These are phyloP conservation scores for Rhodotorula babjevae DNA, from an alignment of 768 basidiomycete species.

Conservation along the genomic window DNA sequence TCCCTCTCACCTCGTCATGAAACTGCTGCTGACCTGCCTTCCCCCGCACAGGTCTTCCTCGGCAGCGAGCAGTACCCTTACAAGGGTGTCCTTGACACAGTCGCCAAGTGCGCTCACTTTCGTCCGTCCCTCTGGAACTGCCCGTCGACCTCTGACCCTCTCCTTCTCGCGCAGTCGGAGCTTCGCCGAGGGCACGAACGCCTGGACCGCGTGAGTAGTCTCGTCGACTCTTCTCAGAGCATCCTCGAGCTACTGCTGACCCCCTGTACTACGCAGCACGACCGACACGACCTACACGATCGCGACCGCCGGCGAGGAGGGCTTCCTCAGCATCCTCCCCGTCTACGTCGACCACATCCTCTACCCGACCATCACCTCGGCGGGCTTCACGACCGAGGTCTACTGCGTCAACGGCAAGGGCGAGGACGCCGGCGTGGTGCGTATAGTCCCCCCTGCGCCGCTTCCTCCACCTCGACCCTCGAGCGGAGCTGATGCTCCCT, in stretches of 20 bases:
- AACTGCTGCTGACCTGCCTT: conserved; percentile 6
- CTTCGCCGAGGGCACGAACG: conserved; percentile 56
- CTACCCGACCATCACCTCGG: conserved; percentile 86
- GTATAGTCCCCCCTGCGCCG: neutral
- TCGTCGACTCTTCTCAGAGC: too few species aligned
- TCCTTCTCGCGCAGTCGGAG: neutral
- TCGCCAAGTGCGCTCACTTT: conserved; percentile 65
- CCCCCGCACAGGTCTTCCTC: conserved; percentile 64
- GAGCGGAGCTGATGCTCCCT: too few species aligned
- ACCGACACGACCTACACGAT: conserved; percentile 85
- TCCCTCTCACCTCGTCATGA: neutral
- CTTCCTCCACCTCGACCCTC: neutral
- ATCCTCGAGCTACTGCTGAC: too few species aligned
- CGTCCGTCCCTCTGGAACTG: conserved; percentile 65
- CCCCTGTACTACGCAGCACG: neutral
- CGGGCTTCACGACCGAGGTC: conserved; percentile 59
- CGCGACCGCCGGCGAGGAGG: conserved; percentile 85
- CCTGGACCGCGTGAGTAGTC: conserved; percentile 69
- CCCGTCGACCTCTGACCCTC: neutral
- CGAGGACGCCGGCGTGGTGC: conserved; percentile 77
- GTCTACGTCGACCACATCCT: conserved; percentile 95
- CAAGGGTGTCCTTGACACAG: conserved; percentile 69
- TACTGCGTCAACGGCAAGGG: conserved; percentile 89
- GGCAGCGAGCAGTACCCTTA: conserved; percentile 92
- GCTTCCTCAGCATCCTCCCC: conserved; percentile 55